Conservation (phyloP, 768 basidiomycete species). For the Amyloporia xantha region DNA sequence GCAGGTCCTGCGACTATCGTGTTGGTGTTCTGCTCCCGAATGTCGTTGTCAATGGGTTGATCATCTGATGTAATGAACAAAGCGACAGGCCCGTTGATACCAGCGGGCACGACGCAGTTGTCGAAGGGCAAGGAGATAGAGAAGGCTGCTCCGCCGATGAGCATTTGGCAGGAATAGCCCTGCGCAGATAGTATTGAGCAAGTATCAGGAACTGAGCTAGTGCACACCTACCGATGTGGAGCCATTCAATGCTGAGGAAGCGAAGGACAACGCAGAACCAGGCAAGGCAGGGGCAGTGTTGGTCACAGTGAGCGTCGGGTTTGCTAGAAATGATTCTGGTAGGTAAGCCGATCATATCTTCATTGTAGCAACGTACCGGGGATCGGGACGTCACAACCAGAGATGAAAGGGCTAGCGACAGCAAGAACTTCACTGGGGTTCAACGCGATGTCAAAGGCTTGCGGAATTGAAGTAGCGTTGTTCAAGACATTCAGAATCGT, state of each 20-base stretch:
- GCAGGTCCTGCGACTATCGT: slow-evolving; percentile 67
- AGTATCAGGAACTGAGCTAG: background rate
- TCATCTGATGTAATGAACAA: slow-evolving; percentile 60
- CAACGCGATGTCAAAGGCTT: slow-evolving; percentile 70
- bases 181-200: slow-evolving; percentile 20
- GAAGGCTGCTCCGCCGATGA: slow-evolving; percentile 51
- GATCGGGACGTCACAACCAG: slow-evolving; percentile 59
- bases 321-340: slow-evolving; percentile 32
- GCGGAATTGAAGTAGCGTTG: slow-evolving; percentile 53
- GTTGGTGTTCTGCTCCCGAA: slow-evolving; percentile 44
- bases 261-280: slow-evolving; percentile 61
- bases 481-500: slow-evolving; percentile 68
- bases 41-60: slow-evolving; percentile 59
- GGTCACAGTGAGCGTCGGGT: slow-evolving; percentile 53
- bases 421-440: slow-evolving; percentile 65
- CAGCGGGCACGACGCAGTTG: slow-evolving; percentile 56
- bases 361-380: slow-evolving; percentile 31
- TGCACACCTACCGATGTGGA: slow-evolving; percentile 34
- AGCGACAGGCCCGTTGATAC: slow-evolving; percentile 69
- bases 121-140: slow-evolving; percentile 53
- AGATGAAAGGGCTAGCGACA: slow-evolving; percentile 60
- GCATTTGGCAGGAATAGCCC: slow-evolving; percentile 69
- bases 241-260: slow-evolving; percentile 48
- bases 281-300: slow-evolving; percentile 50
- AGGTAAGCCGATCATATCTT: background rate